These are phyloP conservation scores for Penicillium sp. DNA, from an alignment of 2,329 filamentous ascomycete species.

Conservation along the genomic window DNA sequence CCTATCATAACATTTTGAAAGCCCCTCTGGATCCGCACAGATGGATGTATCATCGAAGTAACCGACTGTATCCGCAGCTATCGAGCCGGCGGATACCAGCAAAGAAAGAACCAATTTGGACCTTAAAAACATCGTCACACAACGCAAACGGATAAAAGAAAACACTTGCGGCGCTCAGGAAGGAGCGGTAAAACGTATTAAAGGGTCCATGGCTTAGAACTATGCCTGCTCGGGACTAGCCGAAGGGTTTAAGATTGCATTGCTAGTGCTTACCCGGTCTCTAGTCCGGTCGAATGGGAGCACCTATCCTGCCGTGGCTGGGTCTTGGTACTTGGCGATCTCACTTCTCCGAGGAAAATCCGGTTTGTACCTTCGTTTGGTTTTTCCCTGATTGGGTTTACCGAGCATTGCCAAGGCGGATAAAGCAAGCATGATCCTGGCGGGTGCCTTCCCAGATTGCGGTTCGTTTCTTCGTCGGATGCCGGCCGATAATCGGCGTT, in stretches of 20 bases:
- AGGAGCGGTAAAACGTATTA: background rate
- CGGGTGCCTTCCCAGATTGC: background rate
- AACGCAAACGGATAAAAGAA: background rate
- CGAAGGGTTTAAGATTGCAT: background rate
- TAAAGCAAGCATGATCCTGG: background rate
- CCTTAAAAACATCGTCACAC: background rate
- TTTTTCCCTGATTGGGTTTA: background rate
- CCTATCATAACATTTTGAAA: conserved; percentile 11
- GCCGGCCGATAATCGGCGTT: background rate
- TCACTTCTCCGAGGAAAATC: background rate
- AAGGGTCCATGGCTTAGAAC: background rate
- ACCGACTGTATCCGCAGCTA: background rate
- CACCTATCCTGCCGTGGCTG: background rate
- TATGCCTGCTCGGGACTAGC: background rate
- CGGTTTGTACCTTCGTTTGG: background rate
- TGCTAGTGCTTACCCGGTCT: background rate
- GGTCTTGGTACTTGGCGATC: background rate
- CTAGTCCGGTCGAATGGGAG: background rate
- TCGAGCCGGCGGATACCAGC: background rate
- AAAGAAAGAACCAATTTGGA: background rate
- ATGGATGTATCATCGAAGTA: conserved; percentile 14
- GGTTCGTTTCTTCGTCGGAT: background rate
- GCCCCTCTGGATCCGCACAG: conserved; percentile 11
- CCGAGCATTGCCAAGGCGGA: background rate
- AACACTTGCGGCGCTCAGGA: background rate